Percentiles rank a stretch among this genome's conserved stretches.
Evolutionary conservation across 2,329 filamentous ascomycete genomes (phyloP).

Genomic region (Scleromitrula shiraiana): DNA sequence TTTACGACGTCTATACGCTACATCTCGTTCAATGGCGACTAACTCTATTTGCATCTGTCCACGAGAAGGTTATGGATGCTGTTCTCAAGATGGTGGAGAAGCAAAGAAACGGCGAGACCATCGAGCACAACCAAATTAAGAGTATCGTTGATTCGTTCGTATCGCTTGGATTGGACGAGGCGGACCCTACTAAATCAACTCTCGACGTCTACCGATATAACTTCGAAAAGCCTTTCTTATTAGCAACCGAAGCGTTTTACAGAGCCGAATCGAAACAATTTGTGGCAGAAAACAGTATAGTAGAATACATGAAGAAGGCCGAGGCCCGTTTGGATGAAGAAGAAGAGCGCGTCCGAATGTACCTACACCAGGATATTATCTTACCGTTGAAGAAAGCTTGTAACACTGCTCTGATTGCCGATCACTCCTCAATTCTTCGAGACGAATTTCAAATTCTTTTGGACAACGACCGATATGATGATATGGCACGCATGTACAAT

Average conservation of each 20-base stretch:
- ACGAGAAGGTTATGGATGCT: conserved; percentile 85
- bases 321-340: conserved; percentile 84
- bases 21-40: conserved; percentile 94
- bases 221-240: conserved; percentile 89
- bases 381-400: conserved; percentile 77
- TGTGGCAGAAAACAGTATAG: conserved; percentile 90
- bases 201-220: conserved; percentile 88
- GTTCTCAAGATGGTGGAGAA: conserved; percentile 94
- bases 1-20: conserved; percentile 96
- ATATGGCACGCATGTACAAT: conserved; percentile 94
- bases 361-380: conserved; percentile 85
- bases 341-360: conserved; percentile 86
- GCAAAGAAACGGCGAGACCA: conserved; percentile 94
- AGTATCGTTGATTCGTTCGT: conserved; percentile 95
- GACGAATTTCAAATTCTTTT: conserved; percentile 94
- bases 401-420: conserved; percentile 80
- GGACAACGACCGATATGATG: conserved; percentile 89
- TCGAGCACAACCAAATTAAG: conserved; percentile 95
- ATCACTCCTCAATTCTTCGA: conserved; percentile 75
- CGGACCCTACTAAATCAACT: conserved; percentile 86
- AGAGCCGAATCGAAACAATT: conserved; percentile 88
- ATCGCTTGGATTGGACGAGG: conserved; percentile 86
- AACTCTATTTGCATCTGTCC: conserved; percentile 78
- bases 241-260: conserved; percentile 79
- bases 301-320: conserved; percentile 99